Evolutionary conservation across 495 filamentous ascomycete genomes (phyloP).

Genomic region (Penicillium coffeae): DNA sequence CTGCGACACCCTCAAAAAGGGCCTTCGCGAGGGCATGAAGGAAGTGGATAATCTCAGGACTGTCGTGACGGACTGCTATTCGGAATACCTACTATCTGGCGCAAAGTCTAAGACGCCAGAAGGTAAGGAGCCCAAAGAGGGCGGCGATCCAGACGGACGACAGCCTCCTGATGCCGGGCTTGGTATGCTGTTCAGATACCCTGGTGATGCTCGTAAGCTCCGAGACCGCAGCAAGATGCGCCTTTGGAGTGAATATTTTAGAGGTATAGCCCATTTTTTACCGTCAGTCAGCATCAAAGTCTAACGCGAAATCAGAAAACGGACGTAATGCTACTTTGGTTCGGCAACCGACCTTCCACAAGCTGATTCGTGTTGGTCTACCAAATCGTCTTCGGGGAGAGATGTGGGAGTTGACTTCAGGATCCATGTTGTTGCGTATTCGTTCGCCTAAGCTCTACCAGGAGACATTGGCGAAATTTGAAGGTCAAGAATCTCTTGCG

Average conservation of each 20-base stretch:
- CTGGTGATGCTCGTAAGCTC: slow-evolving; percentile 92
- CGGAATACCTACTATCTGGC: slow-evolving; percentile 76
- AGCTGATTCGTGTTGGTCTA: slow-evolving; percentile 89
- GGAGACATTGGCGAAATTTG: slow-evolving; percentile 78
- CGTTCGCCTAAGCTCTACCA: slow-evolving; percentile 78
- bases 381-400: slow-evolving; percentile 92
- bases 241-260: slow-evolving; percentile 91
- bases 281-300: neutral
- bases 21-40: slow-evolving; percentile 75
- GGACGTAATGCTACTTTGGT: slow-evolving; percentile 89
- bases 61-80: slow-evolving; percentile 81
- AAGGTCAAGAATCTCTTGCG: slow-evolving; percentile 80
- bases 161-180: slow-evolving; percentile 86
- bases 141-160: slow-evolving; percentile 42
- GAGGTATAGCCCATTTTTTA: slow-evolving; percentile 43
- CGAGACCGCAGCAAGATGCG: slow-evolving; percentile 96
- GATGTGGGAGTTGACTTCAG: slow-evolving; percentile 92
- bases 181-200: slow-evolving; percentile 90
- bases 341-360: slow-evolving; percentile 95
- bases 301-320: slow-evolving; percentile 58
- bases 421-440: slow-evolving; percentile 81
- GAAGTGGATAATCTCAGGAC: slow-evolving; percentile 77
- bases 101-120: slow-evolving; percentile 35
- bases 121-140: slow-evolving; percentile 4
- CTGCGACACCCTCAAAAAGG: slow-evolving; percentile 90